phyloP scores from a whole-genome alignment of 2,329 filamentous ascomycete genomes.

The Acephala macrosclerotiorum region DNA sequence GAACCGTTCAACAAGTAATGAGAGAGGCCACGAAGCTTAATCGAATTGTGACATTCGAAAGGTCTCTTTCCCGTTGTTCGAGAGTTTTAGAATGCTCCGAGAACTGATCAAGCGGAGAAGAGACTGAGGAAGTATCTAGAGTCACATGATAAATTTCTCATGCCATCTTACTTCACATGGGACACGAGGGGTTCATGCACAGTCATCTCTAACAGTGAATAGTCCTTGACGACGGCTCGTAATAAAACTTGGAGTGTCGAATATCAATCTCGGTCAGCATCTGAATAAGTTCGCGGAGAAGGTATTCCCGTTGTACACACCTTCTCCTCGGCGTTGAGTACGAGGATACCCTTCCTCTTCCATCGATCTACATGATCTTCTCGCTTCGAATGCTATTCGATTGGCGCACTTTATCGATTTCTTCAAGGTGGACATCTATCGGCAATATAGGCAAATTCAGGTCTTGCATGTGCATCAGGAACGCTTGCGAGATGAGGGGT shows the following conservation, averaged over 20 bases:
- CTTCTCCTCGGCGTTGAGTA: conserved; percentile 4
- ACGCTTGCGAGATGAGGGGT: conserved; percentile 16
- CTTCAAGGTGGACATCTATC: conserved; percentile 4
- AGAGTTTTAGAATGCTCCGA: not conserved
- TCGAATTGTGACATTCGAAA: conserved; percentile 3
- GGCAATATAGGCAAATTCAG: conserved; percentile 22
- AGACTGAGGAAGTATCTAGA: not conserved
- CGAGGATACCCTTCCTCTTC: conserved; percentile 10
- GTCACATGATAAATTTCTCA: not conserved
- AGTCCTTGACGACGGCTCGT: conserved; percentile 6
- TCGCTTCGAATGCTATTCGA: conserved; percentile 8
- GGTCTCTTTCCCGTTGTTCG: not conserved
- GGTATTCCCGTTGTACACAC: conserved; percentile 16
- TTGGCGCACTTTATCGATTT: conserved; percentile 14
- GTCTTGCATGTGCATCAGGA: conserved; percentile 14
- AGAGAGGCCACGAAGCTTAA: not conserved
- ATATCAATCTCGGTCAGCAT: conserved; percentile 20
- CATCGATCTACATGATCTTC: conserved; percentile 11
- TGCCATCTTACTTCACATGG: not conserved
- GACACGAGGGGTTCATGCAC: conserved; percentile 11
- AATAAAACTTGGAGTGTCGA: conserved; percentile 14
- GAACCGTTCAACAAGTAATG: not conserved
- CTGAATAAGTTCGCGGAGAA: conserved; percentile 21
- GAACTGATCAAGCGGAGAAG: not conserved
- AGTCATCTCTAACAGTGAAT: conserved; percentile 13